These are phyloP conservation scores for Guyanaporus albipodus DNA, from an alignment of 768 basidiomycete genomes.

Conservation along the genomic window DNA sequence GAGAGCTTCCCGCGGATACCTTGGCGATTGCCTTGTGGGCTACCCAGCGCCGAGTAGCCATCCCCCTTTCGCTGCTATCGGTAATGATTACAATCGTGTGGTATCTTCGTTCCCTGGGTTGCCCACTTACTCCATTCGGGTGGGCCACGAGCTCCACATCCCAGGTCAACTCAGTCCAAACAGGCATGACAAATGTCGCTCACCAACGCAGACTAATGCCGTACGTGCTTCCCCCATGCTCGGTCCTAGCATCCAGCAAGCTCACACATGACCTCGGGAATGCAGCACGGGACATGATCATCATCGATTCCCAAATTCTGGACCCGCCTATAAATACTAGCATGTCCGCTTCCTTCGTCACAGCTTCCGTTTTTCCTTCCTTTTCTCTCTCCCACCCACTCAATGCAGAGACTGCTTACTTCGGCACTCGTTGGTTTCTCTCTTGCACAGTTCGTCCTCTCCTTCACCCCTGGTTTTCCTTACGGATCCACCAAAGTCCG, in stretches of 20 bases:
- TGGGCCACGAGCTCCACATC: too few species aligned
- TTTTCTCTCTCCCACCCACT: conserved; percentile 48
- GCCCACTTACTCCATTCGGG: too few species aligned
- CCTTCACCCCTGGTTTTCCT: conserved; percentile 55
- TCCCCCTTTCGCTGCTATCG: background rate
- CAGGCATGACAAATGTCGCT: too few species aligned
- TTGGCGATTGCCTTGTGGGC: background rate
- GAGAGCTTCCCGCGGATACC: background rate
- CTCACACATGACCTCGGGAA: conserved; percentile 14
- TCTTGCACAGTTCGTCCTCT: conserved; percentile 24
- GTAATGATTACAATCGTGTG: background rate
- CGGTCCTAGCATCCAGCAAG: background rate
- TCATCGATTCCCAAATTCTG: background rate
- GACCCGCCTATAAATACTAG: conserved; percentile 17
- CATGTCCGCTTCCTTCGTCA: background rate
- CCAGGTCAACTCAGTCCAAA: too few species aligned
- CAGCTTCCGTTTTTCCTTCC: conserved; percentile 32
- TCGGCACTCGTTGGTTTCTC: conserved; percentile 29
- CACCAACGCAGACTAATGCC: too few species aligned
- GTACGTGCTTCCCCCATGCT: background rate
- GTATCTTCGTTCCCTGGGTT: background rate
- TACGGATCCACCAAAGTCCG: conserved; percentile 73
- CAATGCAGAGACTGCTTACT: conserved; percentile 10
- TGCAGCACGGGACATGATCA: conserved; percentile 1
- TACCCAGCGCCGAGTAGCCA: background rate